Conservation (phyloP, 768 basidiomycete species). For the Udeniomyces megalosporus region DNA sequence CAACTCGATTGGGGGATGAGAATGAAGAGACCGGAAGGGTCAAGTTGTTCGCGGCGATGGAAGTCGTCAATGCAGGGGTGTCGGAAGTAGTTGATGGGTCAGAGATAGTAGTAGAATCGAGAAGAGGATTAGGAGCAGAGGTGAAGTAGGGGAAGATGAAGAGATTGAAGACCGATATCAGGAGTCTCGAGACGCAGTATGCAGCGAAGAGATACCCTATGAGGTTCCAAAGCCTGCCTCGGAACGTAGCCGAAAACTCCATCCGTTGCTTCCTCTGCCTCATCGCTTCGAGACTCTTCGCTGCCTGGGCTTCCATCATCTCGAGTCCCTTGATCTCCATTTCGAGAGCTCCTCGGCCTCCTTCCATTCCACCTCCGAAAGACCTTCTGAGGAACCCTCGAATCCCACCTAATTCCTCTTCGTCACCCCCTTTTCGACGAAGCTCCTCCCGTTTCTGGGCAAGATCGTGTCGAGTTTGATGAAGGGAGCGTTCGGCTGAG, state of each 20-base stretch:
- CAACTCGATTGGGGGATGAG: neutral
- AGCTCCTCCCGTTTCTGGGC: conserved; percentile 5
- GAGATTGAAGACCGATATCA: conserved; percentile 7
- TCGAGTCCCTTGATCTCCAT: conserved; percentile 5
- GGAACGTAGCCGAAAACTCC: conserved; percentile 11
- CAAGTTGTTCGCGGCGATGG: neutral
- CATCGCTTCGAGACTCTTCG: conserved; percentile 2
- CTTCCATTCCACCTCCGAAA: neutral
- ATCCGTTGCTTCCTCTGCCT: conserved; percentile 8
- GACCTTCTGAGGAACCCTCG: neutral
- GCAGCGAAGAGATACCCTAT: conserved; percentile 15
- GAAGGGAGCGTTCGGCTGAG: conserved; percentile 12
- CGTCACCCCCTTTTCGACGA: neutral
- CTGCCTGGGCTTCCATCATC: conserved; percentile 1
- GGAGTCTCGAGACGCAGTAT: conserved; percentile 13
- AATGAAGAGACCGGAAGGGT: neutral
- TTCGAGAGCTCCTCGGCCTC: neutral
- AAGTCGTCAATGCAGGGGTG: neutral
- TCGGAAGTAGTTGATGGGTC: neutral
- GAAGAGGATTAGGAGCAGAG: neutral
- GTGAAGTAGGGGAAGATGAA: conserved; percentile 8
- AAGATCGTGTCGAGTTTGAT: neutral
- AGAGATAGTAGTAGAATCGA: neutral
- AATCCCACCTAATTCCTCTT: neutral
- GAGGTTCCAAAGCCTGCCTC: conserved; percentile 2